Base-by-base conservation (phyloP, 2,329 filamentous ascomycete genomes). In the Fusarium sp. region DNA sequence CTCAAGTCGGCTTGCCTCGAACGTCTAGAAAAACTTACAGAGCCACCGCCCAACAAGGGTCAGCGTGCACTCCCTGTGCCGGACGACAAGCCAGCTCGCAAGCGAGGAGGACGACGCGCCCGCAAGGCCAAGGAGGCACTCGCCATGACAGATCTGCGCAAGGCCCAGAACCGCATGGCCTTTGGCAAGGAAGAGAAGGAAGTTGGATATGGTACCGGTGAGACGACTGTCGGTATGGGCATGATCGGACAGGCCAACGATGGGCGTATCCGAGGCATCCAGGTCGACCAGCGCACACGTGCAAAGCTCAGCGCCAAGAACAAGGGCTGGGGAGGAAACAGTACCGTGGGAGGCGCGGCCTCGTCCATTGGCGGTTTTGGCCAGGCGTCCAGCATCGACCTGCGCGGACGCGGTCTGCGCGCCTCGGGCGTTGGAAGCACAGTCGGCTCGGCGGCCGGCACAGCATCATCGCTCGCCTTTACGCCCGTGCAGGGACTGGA, bases 151-250 rank as follows among this genome's bases (percentile, higher is more conserved):
- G 96, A 99, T 64, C 86, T 99, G 33, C 92, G 95, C 74, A 98
- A 98, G 82, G 95, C 95, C 6, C 96, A 98, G 83, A 99, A 99
- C 84, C 91, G 96, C 62, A 92, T 99, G 90, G 94, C 92, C 0
- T 99, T 99, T 79, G 95, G 95, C 67, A 96, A 97, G 81, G 96
- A 98, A 82, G 96, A 99, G 83, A 92, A 91, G 77, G 96, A 99
- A 83, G 92, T 96, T 1, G 96, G 95, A 35, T 98, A 97, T 81
- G 96, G 95, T 38, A 91, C 91, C 1, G 94, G 95, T 59, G 95
- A 98, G 75, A 90, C 90, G 64, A 97, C 95, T 0, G 92, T 92
- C 69, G 96, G 96, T 31, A 86, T 99, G 81, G 96, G 96, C 64
- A 98, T 98, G 96, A 95, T 99, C 72, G 96, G 96, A 1, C 92